Evolutionary conservation across 2,329 filamentous ascomycete genomes (phyloP), one percentile per base, ranked within the genome.

Genomic region (Pseudogymnoascus sp.): DNA sequence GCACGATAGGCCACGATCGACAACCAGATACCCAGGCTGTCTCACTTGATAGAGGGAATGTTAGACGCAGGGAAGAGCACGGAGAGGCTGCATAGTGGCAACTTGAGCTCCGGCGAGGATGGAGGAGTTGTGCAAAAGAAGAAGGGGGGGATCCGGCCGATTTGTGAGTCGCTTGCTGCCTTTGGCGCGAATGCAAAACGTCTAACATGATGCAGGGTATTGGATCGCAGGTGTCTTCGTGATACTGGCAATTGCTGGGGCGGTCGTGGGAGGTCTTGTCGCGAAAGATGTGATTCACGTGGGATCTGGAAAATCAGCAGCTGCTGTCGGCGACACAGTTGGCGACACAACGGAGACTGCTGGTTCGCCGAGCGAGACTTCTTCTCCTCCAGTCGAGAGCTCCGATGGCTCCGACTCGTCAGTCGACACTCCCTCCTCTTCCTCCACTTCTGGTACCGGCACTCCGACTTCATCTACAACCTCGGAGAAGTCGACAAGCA

Each of bases 231-330:
- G 25, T 56, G 25, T 7, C n/a, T 6, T 56, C n/a, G 25, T 34
- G 46, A 56, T 56, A 56, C 25, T 56, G 18, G 46, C 46, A 56
- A 56, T 56, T n/a, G 46, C 25, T 11, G 46, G 46, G 46, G 46
- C 46, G 28, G 46, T 56, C 46, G 46, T 56, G n/a, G 46, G 46
- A 56, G 46, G 25, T 34, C 46, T 56, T 23, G n/a, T 56, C 46
- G 46, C 46, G 25, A 56, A 56, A 18, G 12, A 18, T 5, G 28
- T 56, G n/a, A 56, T 56, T 34, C 5, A 34, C 8, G n/a, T 18
- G 16, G n/a, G 46, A 56, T 18, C n/a, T 56, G n/a, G 28, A 56
- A 31, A 56, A 5, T 34, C 46, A 18, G 46, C n/a, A 34, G 14
- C 14, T 11, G 46, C 46, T 34, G 46, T 23, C 21, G 21, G 21